These are phyloP conservation scores for Cryptococcus hybrid DNA, from an alignment of 1,284 basidiomycete genomes.

Conservation along the genomic window DNA sequence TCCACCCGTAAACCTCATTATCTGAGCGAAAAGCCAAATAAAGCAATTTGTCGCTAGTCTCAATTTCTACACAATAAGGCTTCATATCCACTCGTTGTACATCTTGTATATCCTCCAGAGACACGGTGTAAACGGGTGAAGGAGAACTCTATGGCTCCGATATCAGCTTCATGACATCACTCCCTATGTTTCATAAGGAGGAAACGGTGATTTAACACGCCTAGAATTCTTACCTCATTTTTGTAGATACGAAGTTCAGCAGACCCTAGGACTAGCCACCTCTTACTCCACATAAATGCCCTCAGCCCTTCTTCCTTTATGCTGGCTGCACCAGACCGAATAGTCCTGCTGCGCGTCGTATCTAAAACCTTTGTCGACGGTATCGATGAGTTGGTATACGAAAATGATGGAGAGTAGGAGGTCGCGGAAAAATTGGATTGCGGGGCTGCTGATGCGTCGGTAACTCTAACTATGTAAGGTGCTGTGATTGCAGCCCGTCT, in stretches of 20 bases:
- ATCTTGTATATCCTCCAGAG: constrained; percentile 73
- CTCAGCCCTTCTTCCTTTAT: constrained; percentile 89
- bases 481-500: constrained; percentile 1
- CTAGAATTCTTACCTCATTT: constrained; percentile 68
- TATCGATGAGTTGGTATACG: constrained; percentile 20
- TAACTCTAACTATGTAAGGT: not conserved
- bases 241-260: constrained; percentile 82
- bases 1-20: constrained; percentile 95
- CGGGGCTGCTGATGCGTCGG: not conserved
- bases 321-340: constrained; percentile 61
- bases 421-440: constrained; percentile 25
- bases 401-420: constrained; percentile 34
- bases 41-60: constrained; percentile 67
- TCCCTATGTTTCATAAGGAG: not conserved
- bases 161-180: too few relatives aligned
- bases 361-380: not conserved
- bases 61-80: constrained; percentile 83
- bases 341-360: constrained; percentile 17
- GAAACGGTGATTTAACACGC: not conserved
- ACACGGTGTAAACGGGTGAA: constrained; percentile 24
- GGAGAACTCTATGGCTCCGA: constrained; percentile 29
- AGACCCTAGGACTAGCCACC: constrained; percentile 85
- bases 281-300: constrained; percentile 88
- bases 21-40: constrained; percentile 71
- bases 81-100: constrained; percentile 90